These are phyloP conservation scores for Kitagawia praeruptora DNA, from an alignment of 129 eudicot species.

Conservation along the genomic window DNA sequence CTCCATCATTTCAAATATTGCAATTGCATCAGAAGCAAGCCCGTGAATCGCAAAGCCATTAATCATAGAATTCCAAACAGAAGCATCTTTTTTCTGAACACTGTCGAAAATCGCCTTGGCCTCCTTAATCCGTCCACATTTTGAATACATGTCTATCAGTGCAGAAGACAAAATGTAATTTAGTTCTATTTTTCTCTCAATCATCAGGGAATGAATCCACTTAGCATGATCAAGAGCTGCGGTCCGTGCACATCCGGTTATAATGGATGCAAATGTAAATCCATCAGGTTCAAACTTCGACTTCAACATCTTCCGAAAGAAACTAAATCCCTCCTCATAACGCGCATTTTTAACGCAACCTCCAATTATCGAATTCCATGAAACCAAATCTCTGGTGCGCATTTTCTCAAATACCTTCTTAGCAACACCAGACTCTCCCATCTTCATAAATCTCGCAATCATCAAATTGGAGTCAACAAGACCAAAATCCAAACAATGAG, in stretches of 20 bases:
- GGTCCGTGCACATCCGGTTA: slow-evolving; percentile 58
- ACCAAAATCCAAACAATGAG: slow-evolving; percentile 24
- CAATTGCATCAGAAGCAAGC: slow-evolving; percentile 67
- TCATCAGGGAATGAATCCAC: slow-evolving; percentile 59
- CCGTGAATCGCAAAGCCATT: slow-evolving; percentile 85
- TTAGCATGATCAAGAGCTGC: slow-evolving; percentile 70
- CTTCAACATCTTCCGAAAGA: slow-evolving; percentile 53
- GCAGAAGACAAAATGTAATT: slow-evolving; percentile 64
- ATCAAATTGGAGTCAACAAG: slow-evolving; percentile 41
- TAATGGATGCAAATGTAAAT: slow-evolving; percentile 69
- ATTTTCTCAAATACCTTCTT: slow-evolving; percentile 43
- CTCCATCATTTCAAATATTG: slow-evolving; percentile 47
- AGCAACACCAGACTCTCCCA: slow-evolving; percentile 50
- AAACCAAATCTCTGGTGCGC: slow-evolving; percentile 52
- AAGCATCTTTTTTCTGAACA: slow-evolving; percentile 36
- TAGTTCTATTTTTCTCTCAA: slow-evolving; percentile 35
- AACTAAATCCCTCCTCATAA: slow-evolving; percentile 51
- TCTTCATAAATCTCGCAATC: slow-evolving; percentile 57
- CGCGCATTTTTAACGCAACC: slow-evolving; percentile 56
- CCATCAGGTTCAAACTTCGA: slow-evolving; percentile 62
- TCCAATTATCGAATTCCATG: slow-evolving; percentile 77
- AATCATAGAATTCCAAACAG: slow-evolving; percentile 85
- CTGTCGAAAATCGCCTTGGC: slow-evolving; percentile 46
- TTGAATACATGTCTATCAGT: slow-evolving; percentile 75
- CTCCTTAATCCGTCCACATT: slow-evolving; percentile 62